A percentile compares a stretch with the other conserved stretches of the same genome.
phyloP scores from a whole-genome alignment of 2,329 filamentous ascomycete genomes.

The Calonectria montana region DNA sequence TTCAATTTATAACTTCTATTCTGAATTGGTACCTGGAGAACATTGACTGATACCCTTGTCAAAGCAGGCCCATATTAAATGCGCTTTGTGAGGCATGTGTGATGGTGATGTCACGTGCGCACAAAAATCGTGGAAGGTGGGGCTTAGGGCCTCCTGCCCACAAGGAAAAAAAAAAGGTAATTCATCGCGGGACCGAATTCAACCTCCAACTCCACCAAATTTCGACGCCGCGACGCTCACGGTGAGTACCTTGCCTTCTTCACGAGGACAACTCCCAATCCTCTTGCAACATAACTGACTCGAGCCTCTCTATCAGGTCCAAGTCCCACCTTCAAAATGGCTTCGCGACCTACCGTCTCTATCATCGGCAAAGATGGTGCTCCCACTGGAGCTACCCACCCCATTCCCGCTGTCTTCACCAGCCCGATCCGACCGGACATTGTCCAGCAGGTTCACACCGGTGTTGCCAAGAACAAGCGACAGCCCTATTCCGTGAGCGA shows the following conservation, averaged over 20 bases:
- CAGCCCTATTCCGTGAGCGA: conserved; percentile 99
- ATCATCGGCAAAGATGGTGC: conserved; percentile 97
- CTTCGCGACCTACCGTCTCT: conserved; percentile 96
- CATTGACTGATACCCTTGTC: background rate
- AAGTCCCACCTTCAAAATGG: conserved; percentile 73
- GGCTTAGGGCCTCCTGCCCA: background rate
- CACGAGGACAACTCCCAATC: conserved; percentile 8
- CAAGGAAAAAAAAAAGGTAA: conserved; percentile 44
- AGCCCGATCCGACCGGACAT: conserved; percentile 98
- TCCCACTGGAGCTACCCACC: conserved; percentile 87
- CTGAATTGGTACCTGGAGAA: background rate
- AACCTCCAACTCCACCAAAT: conserved; percentile 49
- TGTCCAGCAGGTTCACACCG: conserved; percentile 98
- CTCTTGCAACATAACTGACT: conserved; percentile 33
- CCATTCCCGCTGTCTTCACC: conserved; percentile 97
- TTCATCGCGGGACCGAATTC: conserved; percentile 48
- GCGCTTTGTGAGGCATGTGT: too few relatives aligned
- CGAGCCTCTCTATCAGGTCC: conserved; percentile 43
- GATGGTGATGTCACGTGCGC: background rate
- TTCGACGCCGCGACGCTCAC: conserved; percentile 55
- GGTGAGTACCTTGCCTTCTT: conserved; percentile 45
- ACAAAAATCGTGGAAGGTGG: background rate
- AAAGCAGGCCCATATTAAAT: background rate
- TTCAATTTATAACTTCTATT: background rate
- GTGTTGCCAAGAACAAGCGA: conserved; percentile 99